Evolutionary conservation across 345 rosid species (phyloP).

Genomic region (Populus alba): DNA sequence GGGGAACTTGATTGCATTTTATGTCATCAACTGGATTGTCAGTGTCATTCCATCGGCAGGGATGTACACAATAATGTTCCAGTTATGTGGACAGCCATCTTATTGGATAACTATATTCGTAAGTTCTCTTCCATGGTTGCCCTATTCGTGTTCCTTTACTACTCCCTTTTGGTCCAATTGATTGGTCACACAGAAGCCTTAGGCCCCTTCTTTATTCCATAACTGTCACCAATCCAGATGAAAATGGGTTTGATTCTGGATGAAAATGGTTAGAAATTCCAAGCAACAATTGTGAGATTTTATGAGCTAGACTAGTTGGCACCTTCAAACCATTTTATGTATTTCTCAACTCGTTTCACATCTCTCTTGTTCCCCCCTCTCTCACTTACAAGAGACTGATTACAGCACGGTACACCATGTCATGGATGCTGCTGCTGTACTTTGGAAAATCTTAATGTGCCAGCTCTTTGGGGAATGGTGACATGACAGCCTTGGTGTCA

Average conservation of each 20-base stretch:
- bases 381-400: no score
- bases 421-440: background rate
- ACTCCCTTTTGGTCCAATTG: background rate
- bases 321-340: background rate
- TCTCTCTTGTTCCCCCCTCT: no score
- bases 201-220: background rate
- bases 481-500: background rate
- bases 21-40: constrained; percentile 73
- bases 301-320: background rate
- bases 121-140: constrained; percentile 28
- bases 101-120: constrained; percentile 88
- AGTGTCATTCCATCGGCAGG: constrained; percentile 82
- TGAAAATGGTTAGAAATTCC: background rate
- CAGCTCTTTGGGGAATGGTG: background rate
- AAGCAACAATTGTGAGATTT: background rate
- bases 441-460: background rate
- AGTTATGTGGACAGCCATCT: constrained; percentile 77
- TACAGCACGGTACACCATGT: background rate
- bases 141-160: background rate
- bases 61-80: constrained; percentile 94
- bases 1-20: constrained; percentile 84
- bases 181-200: background rate
- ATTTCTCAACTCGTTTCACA: background rate
- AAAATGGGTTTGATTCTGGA: background rate
- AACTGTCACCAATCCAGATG: background rate